phyloP scores from a whole-genome alignment of 108 stramenopile genomes.

The Fistulifera pelliculosa region DNA sequence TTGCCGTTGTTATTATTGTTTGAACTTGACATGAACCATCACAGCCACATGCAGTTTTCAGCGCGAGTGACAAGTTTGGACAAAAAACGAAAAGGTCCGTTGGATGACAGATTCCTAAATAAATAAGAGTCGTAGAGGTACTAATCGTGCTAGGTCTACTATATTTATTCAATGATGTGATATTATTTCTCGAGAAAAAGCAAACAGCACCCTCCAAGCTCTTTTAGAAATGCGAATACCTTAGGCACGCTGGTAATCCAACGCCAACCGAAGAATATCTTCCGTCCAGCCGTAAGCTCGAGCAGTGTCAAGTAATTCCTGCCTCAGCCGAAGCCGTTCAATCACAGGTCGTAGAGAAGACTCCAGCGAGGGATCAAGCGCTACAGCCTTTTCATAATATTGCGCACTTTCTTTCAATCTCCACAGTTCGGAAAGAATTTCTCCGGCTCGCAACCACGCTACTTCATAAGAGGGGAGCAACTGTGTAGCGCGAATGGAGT shows the following conservation, averaged over 20 bases:
- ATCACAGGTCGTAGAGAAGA: conserved; percentile 28
- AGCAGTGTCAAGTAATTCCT: conserved; percentile 48
- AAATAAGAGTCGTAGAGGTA: no score
- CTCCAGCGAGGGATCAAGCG: conserved; percentile 41
- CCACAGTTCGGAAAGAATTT: conserved; percentile 55
- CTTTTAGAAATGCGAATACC: conserved; percentile 15
- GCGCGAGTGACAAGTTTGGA: no score
- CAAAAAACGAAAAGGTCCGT: no score
- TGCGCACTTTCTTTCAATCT: conserved; percentile 55
- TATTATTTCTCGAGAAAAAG: no score
- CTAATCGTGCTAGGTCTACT: no score
- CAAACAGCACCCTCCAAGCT: no score
- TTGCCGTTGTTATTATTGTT: no score
- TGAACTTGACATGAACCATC: no score
- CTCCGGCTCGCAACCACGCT: conserved; percentile 58
- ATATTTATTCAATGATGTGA: no score
- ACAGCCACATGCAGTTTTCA: no score
- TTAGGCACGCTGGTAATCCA: conserved; percentile 35
- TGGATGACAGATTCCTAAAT: no score
- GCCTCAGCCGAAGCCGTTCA: conserved; percentile 38
- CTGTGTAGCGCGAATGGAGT: conserved; percentile 60
- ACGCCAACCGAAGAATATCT: conserved; percentile 59
- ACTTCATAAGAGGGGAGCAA: conserved; percentile 41
- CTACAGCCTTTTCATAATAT: conserved; percentile 57
- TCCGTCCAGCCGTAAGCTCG: conserved; percentile 53